Base-by-base conservation (phyloP, 225 moss, liverwort and hornwort species). In the Bryum argenteum region DNA sequence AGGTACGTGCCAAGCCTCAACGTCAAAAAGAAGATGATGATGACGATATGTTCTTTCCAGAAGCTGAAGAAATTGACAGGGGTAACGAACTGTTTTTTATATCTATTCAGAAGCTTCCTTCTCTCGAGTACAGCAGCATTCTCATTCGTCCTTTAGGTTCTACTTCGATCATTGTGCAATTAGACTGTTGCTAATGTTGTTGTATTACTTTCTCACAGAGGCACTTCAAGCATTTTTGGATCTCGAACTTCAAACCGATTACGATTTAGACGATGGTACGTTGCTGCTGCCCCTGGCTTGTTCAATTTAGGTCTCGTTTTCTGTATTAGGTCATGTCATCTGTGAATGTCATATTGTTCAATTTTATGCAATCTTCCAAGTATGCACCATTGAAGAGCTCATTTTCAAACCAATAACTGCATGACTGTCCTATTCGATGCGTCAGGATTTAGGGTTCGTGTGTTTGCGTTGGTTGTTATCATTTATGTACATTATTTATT, bases 61-160 rank as follows among this genome's bases (percentile, higher is more conserved):
- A 87, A 58, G 75, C 83, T 21, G 86, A 78, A 54, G 86, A 87
- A 37, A 75, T 87, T 75, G 86, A 87, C 47, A 83, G 83, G 81
- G 86, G 86, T 83, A 70, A 65, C 11, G 40, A 4, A 9, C 56
- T 24, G 6, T 24, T 22, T 19, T 26, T 3, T 63, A 39, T n/a
- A 51, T 52, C 38, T 16, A 28, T 71, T 60, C 10, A 38, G 24
- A 24, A n/a, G n/a, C n/a, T n/a, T n/a, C 56, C 11, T 39, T 15
- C 15, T 18, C 71, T 58, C 1, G 11, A 10, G 43, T 8, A 21
- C 9, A n/a, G n/a, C n/a, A n/a, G n/a, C n/a, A n/a, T 42, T 28
- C 2, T 56, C 15, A 44, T 73, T 24, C 10, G 19, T 23, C 8
- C 4, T 40, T 62, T 42, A 42, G 22, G 50, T 12, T 2, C 1